These are phyloP conservation scores for Avena insularis DNA, from an alignment of 176 grass and related monocot species.

Conservation along the genomic window DNA sequence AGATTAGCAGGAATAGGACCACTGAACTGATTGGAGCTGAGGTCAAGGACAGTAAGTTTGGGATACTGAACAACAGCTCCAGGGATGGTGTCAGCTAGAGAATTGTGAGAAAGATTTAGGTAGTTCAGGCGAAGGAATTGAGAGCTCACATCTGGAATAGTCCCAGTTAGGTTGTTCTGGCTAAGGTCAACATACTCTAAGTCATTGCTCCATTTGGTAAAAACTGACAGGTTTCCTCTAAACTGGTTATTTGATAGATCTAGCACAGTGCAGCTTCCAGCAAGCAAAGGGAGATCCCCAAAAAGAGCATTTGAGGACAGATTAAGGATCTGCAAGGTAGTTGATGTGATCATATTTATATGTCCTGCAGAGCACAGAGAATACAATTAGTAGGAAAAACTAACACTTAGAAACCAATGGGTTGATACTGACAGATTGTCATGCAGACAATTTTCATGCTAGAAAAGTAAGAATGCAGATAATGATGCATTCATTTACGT, in stretches of 20 bases:
- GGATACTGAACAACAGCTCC: conserved; percentile 78
- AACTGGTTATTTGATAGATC: conserved; percentile 97
- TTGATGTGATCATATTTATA: conserved; percentile 99
- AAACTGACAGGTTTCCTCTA: conserved; percentile 76
- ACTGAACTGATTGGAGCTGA: conserved; percentile 79
- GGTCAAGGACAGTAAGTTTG: conserved; percentile 84
- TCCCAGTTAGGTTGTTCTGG: conserved; percentile 75
- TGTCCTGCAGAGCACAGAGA: conserved; percentile 65
- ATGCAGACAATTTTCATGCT: conserved; percentile 20
- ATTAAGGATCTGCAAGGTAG: conserved; percentile 84
- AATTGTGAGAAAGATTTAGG: conserved; percentile 88
- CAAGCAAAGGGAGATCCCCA: conserved; percentile 85
- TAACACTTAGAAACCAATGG: background rate
- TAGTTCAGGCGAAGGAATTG: conserved; percentile 92
- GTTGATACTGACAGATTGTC: background rate
- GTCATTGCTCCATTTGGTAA: conserved; percentile 90
- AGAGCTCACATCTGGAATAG: conserved; percentile 73
- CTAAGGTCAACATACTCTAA: conserved; percentile 94
- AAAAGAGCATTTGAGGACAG: conserved; percentile 90
- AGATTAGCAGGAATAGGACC: conserved; percentile 67
- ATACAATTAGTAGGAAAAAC: conserved; percentile 15
- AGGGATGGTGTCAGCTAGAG: conserved; percentile 64
- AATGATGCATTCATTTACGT: background rate
- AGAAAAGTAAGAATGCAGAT: conserved; percentile 23
- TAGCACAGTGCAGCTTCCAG: conserved; percentile 85